A percentile compares a stretch with the other conserved stretches of the same genome.
Conservation (phyloP, 75 land plant genomes). For the Pinus albicaulis region DNA sequence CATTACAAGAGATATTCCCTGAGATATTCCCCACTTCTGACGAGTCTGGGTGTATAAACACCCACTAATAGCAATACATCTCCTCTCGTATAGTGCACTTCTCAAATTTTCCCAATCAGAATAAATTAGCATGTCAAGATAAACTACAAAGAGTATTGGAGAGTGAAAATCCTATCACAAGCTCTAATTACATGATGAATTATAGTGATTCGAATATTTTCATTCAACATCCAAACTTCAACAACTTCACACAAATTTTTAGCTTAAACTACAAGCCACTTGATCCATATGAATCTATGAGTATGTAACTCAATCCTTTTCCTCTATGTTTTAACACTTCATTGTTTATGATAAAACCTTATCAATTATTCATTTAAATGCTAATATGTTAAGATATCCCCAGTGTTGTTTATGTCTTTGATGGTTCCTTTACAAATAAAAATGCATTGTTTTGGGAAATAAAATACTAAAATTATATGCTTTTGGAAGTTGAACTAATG, state of each 20-base stretch:
- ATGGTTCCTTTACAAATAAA: conserved; percentile 37
- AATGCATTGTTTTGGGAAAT: conserved; percentile 71
- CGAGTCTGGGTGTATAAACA: not conserved
- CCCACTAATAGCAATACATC: conserved; percentile 7
- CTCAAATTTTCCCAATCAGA: conserved; percentile 68
- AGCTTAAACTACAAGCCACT: conserved; percentile 70
- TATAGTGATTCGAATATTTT: conserved; percentile 69
- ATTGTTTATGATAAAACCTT: too few species aligned
- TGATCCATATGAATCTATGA: conserved; percentile 44
- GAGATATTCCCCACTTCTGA: too few species aligned
- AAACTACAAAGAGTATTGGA: conserved; percentile 74
- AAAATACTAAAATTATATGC: conserved; percentile 66
- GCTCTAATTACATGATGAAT: conserved; percentile 55
- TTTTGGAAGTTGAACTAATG: conserved; percentile 52
- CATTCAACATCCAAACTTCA: conserved; percentile 66
- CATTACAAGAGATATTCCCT: conserved; percentile 9
- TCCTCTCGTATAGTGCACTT: conserved; percentile 49
- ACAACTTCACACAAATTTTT: conserved; percentile 55
- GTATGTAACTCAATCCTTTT: conserved; percentile 25
- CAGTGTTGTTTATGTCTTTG: too few species aligned
- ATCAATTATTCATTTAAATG: too few species aligned
- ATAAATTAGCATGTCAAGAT: conserved; percentile 67
- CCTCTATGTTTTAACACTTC: too few species aligned
- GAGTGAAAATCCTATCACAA: conserved; percentile 54
- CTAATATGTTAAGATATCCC: too few species aligned